These are phyloP conservation scores for Lepidium sativum DNA, from an alignment of 345 rosid species.

Conservation along the genomic window DNA sequence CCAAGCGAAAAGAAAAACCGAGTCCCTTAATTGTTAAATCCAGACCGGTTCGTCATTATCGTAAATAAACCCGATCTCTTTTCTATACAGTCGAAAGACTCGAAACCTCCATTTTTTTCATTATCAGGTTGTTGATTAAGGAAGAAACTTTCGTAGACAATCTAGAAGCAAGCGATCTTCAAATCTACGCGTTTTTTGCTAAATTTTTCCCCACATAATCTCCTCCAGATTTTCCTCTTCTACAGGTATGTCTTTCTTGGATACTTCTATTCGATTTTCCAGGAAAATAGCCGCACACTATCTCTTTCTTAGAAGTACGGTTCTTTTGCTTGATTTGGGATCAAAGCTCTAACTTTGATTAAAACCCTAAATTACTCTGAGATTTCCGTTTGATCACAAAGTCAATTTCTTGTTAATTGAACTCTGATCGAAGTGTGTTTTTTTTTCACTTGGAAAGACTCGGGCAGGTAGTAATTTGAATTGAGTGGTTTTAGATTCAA, in stretches of 20 bases:
- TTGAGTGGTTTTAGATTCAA: constrained; percentile 7
- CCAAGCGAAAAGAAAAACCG: background rate
- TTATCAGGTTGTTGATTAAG: background rate
- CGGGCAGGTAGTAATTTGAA: constrained; percentile 9
- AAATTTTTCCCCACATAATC: background rate
- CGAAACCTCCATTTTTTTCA: background rate
- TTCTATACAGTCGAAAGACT: background rate
- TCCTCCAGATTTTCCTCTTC: constrained; percentile 5
- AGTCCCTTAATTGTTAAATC: background rate
- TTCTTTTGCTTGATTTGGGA: background rate
- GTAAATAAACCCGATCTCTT: background rate
- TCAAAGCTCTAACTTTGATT: background rate
- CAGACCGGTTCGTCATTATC: constrained; percentile 7
- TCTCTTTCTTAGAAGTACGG: background rate
- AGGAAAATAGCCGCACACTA: background rate
- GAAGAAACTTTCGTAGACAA: constrained; percentile 15
- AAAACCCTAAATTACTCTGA: background rate
- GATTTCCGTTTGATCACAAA: background rate
- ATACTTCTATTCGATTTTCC: background rate
- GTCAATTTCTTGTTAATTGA: background rate
- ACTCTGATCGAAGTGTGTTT: constrained; percentile 5
- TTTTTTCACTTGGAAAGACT: background rate
- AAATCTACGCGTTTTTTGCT: background rate
- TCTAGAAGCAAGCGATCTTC: constrained; percentile 13
- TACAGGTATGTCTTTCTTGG: constrained; percentile 17